Percentiles rank a stretch among this genome's conserved stretches.
phyloP scores from a whole-genome alignment of 2,329 filamentous ascomycete species.

The Chaetomium globosum region DNA sequence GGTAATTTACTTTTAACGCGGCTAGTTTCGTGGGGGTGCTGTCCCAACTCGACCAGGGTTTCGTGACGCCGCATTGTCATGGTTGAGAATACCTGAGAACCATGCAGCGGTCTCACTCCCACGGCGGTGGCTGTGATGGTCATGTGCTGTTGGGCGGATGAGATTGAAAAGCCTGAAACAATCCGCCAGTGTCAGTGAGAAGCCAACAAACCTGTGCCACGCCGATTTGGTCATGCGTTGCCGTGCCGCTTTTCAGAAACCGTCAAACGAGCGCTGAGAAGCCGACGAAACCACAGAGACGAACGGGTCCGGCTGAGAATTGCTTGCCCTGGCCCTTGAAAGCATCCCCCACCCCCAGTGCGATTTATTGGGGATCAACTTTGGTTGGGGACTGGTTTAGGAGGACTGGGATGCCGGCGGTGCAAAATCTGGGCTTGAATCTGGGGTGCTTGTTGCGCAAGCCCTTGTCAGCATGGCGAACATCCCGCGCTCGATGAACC shows the following conservation, averaged over 20 bases:
- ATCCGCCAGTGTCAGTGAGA: background rate
- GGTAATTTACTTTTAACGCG: background rate
- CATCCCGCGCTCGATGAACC: background rate
- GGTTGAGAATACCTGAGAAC: background rate
- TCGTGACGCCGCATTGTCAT: background rate
- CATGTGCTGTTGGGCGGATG: constrained; percentile 19
- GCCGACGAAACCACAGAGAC: background rate
- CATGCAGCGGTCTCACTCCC: background rate
- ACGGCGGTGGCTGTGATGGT: constrained; percentile 7
- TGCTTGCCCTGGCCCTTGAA: background rate
- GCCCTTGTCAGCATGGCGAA: constrained; percentile 4
- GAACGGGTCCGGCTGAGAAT: background rate
- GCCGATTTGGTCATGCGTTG: constrained; percentile 23
- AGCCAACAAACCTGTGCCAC: constrained; percentile 17
- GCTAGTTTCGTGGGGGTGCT: constrained; percentile 11
- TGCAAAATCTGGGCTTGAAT: background rate
- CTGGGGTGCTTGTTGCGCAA: background rate
- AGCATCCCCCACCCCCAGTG: background rate
- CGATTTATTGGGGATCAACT: background rate
- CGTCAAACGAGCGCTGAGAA: background rate
- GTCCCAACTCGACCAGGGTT: no score
- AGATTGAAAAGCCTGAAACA: constrained; percentile 20
- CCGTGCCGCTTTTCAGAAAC: constrained; percentile 20
- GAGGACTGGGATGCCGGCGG: background rate
- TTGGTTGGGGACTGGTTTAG: background rate